Conservation (phyloP, 2,329 filamentous ascomycete genomes). For the Claviceps digitariae region DNA sequence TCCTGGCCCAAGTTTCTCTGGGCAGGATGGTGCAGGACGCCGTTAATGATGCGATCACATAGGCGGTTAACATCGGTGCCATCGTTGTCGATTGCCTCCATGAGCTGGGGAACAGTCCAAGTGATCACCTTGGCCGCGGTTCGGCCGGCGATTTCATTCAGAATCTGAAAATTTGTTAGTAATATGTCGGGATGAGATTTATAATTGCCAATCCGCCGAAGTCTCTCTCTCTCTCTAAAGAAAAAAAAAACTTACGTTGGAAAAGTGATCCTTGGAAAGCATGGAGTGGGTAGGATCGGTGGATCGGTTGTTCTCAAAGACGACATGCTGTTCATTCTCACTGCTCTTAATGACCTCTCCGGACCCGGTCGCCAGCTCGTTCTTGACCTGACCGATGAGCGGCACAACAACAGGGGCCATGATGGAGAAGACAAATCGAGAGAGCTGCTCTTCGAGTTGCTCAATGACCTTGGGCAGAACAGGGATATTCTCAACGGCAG, state of each 20-base stretch:
- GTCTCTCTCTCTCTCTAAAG: too few species aligned
- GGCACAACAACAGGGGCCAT: slow-evolving; percentile 80
- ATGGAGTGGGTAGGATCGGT: slow-evolving; percentile 87
- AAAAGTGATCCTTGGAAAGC: slow-evolving; percentile 93
- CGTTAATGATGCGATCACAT: slow-evolving; percentile 63
- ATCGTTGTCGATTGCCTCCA: slow-evolving; percentile 77
- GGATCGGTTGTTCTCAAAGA: slow-evolving; percentile 66
- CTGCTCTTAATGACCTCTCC: slow-evolving; percentile 79
- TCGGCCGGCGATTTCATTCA: slow-evolving; percentile 80
- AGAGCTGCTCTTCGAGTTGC: slow-evolving; percentile 76
- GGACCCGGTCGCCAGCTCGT: slow-evolving; percentile 73
- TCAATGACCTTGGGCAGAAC: slow-evolving; percentile 75
- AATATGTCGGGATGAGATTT: background rate
- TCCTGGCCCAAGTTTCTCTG: slow-evolving; percentile 57
- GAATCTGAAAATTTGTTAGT: slow-evolving; percentile 30
- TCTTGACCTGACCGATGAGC: slow-evolving; percentile 75
- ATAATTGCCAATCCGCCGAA: too few species aligned
- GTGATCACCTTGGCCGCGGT: slow-evolving; percentile 65
- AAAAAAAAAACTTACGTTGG: slow-evolving; percentile 42
- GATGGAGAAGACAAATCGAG: slow-evolving; percentile 80
- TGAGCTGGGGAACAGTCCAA: slow-evolving; percentile 83
- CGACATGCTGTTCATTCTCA: slow-evolving; percentile 69
- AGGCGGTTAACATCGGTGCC: slow-evolving; percentile 53
- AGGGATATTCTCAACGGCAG: slow-evolving; percentile 73
- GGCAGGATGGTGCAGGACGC: slow-evolving; percentile 80